Conservation (phyloP, 2,329 filamentous ascomycete genomes). For the Penicillium vulpinum region DNA sequence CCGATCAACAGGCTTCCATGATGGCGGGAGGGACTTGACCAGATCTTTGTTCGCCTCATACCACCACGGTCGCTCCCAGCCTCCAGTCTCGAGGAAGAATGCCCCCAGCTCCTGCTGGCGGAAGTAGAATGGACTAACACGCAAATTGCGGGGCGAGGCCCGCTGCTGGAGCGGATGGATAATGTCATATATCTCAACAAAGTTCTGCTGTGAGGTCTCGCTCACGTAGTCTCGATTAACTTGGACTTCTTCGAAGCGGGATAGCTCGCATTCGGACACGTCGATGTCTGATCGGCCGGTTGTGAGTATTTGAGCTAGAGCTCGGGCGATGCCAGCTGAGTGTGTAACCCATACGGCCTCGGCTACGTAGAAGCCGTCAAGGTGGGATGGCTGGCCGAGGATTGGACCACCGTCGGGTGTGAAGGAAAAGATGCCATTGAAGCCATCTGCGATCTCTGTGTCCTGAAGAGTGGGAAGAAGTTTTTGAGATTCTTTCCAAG, state of each 20-base stretch:
- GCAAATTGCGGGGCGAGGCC: conserved; percentile 58
- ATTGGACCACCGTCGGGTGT: conserved; percentile 64
- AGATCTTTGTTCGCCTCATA: conserved; percentile 58
- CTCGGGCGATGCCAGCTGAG: conserved; percentile 62
- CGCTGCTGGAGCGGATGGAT: conserved; percentile 61
- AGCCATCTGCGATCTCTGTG: conserved; percentile 58
- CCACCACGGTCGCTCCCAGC: conserved; percentile 66
- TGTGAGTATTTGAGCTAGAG: conserved; percentile 60
- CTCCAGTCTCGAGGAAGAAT: conserved; percentile 59
- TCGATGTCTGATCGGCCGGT: conserved; percentile 58
- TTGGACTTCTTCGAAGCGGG: conserved; percentile 63
- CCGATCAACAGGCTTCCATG: conserved; percentile 57
- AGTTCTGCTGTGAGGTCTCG: conserved; percentile 62
- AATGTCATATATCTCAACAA: conserved; percentile 66
- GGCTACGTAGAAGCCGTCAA: conserved; percentile 64
- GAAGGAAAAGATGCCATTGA: conserved; percentile 68
- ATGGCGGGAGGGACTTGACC: conserved; percentile 52
- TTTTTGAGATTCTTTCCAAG: conserved; percentile 58
- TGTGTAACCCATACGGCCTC: conserved; percentile 69
- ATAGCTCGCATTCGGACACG: conserved; percentile 59
- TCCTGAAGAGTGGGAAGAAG: conserved; percentile 56
- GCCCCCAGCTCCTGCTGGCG: conserved; percentile 54
- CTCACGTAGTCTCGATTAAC: conserved; percentile 56
- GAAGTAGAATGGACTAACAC: conserved; percentile 59
- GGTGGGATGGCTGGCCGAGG: conserved; percentile 57